Evolutionary conservation across 2,329 filamentous ascomycete species (phyloP).

Genomic region (Hortaea werneckii): DNA sequence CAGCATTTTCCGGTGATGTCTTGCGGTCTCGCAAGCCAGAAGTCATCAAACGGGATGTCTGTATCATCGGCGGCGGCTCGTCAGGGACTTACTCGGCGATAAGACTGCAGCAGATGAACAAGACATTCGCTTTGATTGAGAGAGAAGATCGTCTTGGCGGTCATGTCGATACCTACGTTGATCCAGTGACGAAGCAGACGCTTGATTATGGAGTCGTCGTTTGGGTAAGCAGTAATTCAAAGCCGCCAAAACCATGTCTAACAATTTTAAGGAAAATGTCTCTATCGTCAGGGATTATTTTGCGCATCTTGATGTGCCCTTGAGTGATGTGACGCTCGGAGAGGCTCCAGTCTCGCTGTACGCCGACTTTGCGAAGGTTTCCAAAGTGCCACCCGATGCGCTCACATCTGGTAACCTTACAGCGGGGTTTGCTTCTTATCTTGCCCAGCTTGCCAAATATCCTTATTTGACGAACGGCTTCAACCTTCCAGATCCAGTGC

Average conservation of each 20-base stretch:
- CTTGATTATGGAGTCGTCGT: slow-evolving; percentile 31
- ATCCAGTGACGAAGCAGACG: slow-evolving; percentile 23
- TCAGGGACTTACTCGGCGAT: slow-evolving; percentile 33
- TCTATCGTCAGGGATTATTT: slow-evolving; percentile 35
- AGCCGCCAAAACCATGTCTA: too few relatives aligned
- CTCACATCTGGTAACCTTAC: slow-evolving; percentile 1
- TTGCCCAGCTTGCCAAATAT: slow-evolving; percentile 22
- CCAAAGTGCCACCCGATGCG: not conserved
- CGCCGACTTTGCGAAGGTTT: slow-evolving; percentile 22
- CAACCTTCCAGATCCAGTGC: slow-evolving; percentile 34
- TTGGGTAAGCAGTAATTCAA: slow-evolving; percentile 24
- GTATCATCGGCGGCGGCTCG: slow-evolving; percentile 35
- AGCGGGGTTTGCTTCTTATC: slow-evolving; percentile 16
- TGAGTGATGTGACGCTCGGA: slow-evolving; percentile 18
- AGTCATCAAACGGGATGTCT: slow-evolving; percentile 17
- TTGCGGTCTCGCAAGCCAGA: not conserved
- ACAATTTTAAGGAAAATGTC: not conserved
- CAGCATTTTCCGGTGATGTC: too few relatives aligned
- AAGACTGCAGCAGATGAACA: slow-evolving; percentile 27
- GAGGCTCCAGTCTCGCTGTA: slow-evolving; percentile 16
- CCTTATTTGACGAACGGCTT: slow-evolving; percentile 30
- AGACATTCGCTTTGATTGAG: slow-evolving; percentile 33
- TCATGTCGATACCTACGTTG: slow-evolving; percentile 40
- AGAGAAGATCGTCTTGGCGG: slow-evolving; percentile 34
- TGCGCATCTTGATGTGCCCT: slow-evolving; percentile 32